Evolutionary conservation across 768 basidiomycete genomes (phyloP).

Genomic region (Suillus discolor): DNA sequence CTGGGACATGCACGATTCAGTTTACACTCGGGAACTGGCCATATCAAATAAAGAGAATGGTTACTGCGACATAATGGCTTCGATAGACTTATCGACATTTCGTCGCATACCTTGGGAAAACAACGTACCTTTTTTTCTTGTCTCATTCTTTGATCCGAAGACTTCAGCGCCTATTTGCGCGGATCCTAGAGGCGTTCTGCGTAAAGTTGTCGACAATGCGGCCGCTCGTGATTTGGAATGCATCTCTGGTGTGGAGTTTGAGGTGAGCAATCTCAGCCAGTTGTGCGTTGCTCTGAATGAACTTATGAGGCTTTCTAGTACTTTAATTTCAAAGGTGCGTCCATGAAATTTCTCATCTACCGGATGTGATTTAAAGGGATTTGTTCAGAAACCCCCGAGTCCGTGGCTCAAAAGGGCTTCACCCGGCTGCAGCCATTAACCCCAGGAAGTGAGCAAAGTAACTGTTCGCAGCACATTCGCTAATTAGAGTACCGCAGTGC

Average conservation of each 20-base stretch:
- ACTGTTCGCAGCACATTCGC: not conserved
- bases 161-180: conserved; percentile 75
- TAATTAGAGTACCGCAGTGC: conserved; percentile 57
- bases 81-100: conserved; percentile 84
- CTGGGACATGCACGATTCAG: conserved; percentile 90
- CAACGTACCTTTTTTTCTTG: conserved; percentile 90
- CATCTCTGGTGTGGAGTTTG: conserved; percentile 90
- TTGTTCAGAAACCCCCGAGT: conserved; percentile 74
- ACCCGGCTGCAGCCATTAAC: conserved; percentile 76
- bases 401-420: conserved; percentile 78
- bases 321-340: conserved; percentile 87
- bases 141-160: conserved; percentile 88
- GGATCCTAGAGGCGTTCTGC: conserved; percentile 85
- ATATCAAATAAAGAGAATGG: conserved; percentile 94
- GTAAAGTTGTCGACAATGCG: conserved; percentile 24
- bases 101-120: conserved; percentile 92
- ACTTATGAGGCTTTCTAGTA: conserved; percentile 49
- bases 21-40: conserved; percentile 83
- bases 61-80: conserved; percentile 85
- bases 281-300: not conserved
- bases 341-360: not conserved
- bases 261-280: conserved; percentile 52
- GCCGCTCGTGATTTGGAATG: conserved; percentile 57
- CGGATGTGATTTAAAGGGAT: conserved; percentile 11
- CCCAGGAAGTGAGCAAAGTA: conserved; percentile 75